Base-by-base conservation (phyloP, 2,329 filamentous ascomycete genomes). In the Zymoseptoria tritici region DNA sequence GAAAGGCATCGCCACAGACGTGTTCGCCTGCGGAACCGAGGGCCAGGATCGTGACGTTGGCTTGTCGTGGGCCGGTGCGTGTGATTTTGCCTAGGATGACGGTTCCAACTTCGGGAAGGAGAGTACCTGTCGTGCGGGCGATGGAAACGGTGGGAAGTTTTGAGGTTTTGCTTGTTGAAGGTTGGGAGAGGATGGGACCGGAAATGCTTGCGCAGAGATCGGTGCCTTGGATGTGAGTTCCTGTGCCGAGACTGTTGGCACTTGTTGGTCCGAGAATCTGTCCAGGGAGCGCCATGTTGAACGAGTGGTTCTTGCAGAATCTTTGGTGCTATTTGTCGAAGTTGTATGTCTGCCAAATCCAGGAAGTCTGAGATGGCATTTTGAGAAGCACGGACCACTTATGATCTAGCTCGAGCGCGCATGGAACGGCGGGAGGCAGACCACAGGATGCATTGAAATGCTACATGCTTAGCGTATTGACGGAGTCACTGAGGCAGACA, bases 21-120 rank as follows among this genome's bases (percentile, higher is more conserved):
- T 67, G 62, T 49, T 67, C 64, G 60, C 68, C 70, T 6, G 60
- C 58, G 29, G 86, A 81, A 59, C 89, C 85, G 24, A 97, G 88
- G 60, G 93, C 88, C 61, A 96, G 82, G 67, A 97, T 97, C 21
- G 88, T 87, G 57, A 95, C 87, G 24, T 87, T 88, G 5, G 91
- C 92, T 77, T 96, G 91, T 63, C 89, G 85, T 53, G 90, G 88
- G 73, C 89, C 88, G 59, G 97, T 87, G 54, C 93, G 87, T 42
- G 90, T 90, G 49, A 99, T 90, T 42, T 89, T 85, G 64, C 90
- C 91, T 49, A 99, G 83, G 49, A 97, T 90, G 16, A 86, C 80
- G 67, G 88, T 88, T 70, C 86, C 84, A 49, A 97, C 90, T 66
- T 89, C 85, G 1, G 94, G 94, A 7, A 97, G 93, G 9, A 97